Evolutionary conservation across 2,329 filamentous ascomycete genomes (phyloP), one percentile per base, ranked within the genome.

Genomic region (Arachnopeziza araneosa): DNA sequence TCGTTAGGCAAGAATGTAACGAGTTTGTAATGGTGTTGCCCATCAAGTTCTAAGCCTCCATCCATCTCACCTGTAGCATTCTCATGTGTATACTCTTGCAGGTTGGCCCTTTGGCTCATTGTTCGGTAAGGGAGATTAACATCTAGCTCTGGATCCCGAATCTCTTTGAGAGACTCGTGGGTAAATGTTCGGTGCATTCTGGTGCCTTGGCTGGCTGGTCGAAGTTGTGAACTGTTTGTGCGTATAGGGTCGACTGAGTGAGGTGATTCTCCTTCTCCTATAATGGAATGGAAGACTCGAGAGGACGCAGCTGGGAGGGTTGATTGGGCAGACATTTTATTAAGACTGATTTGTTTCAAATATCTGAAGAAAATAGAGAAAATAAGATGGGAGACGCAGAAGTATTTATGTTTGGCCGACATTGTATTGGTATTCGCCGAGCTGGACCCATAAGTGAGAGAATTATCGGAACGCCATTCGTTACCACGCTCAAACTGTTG

Each of bases 1-100:
- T 95, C 90, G 60, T 85, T 77, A 2, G 86, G 80, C 3, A 79
- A 82, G 70, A 95, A 96, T 0, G 87, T 89, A 36, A 90, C 86
- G 10, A 90, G 76, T 60, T 86, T 83, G 70, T 83, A 86, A 1
- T 63, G 58, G 48, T 49, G 24, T 22, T 69, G 54, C 55, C 67
- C 68, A 61, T 71, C 66, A 30, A 63, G 57, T 52, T 60, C 62
- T 21, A 66, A 17, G 17, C 59, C 57, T n/a, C 67, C 68, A 32
- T 62, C 64, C 8, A 91, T 89, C 57, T 83, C 78, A n/a, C 89
- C 88, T 0, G 73, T 69, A 5, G 76, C 73, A 1, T 83, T 85
- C 72, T 90, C 87, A 59, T 79, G 75, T 1, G 80, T 84, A 72
- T 88, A 91, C 74, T 91, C 88, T 36, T 81, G 79, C 58, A 91